Evolutionary conservation across 805 yeast species (phyloP).

Genomic region (Lachancea nothofagi): DNA sequence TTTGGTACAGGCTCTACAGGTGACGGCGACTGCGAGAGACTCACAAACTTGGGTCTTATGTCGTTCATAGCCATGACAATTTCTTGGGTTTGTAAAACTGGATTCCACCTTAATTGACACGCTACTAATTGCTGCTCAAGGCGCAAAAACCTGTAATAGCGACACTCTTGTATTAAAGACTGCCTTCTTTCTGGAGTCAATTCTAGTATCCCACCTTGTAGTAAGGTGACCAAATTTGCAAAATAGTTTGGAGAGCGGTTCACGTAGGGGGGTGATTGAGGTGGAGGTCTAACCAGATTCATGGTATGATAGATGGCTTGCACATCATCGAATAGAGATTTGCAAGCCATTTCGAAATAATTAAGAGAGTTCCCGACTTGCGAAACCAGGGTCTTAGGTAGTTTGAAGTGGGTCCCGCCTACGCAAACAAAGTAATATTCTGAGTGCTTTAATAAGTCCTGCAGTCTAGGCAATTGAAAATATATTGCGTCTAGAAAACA

Average conservation of each 20-base stretch:
- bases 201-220: constrained; percentile 49
- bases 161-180: constrained; percentile 60
- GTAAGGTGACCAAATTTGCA: constrained; percentile 46
- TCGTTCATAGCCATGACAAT: constrained; percentile 49
- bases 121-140: constrained; percentile 67
- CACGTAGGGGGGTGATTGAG: constrained; percentile 51
- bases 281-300: constrained; percentile 69
- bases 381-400: constrained; percentile 50
- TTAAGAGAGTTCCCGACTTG: constrained; percentile 71
- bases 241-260: constrained; percentile 51
- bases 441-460: constrained; percentile 43
- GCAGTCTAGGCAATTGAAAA: constrained; percentile 57
- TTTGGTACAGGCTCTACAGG: constrained; percentile 15
- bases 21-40: constrained; percentile 8
- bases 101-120: constrained; percentile 46
- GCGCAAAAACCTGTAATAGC: constrained; percentile 68
- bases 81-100: constrained; percentile 47
- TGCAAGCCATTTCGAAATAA: constrained; percentile 60
- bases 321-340: constrained; percentile 47
- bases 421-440: constrained; percentile 50
- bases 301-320: constrained; percentile 35
- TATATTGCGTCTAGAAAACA: constrained; percentile 67
- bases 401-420: constrained; percentile 54
- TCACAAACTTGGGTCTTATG: constrained; percentile 37
- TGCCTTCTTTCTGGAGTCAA: constrained; percentile 54